Base-by-base conservation (phyloP, 1,284 basidiomycete genomes). In the Tremellales sp. region DNA sequence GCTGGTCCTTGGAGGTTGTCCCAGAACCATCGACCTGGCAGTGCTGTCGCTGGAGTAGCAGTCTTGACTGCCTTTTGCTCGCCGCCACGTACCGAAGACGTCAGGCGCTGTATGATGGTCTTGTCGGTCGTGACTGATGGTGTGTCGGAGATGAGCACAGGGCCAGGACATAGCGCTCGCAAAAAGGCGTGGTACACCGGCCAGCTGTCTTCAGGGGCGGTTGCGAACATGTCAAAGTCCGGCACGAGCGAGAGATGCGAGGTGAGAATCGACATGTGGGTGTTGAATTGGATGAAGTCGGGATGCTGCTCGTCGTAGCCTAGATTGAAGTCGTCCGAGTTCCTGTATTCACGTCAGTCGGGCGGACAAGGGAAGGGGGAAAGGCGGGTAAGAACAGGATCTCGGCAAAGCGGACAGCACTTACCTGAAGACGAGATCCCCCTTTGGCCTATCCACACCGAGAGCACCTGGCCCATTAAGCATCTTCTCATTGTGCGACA, bases 211-310 rank as follows among this genome's bases (percentile, higher is more conserved):
- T 15, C 37, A 21, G 54, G 50, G 5, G 45, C 37, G 0, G 63
- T 57, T 36, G 64, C 60, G 49, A 67, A 67, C 67, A 70, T 67
- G 58, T 70, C 67, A 27, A 58, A 62, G 48, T 70, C 65, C 3
- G 57, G 62, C 10, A 62, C 40, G n/a, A 62, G 47, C 21, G 55
- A 54, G 2, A 65, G 54, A 15, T 67, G 52, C 6, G 52, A 54
- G 4, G 60, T 60, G 17, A 70, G 54, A 13, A 65, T 53, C 3
- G 62, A 39, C 21, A 44, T 53, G 47, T 57, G 53, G 24, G 61
- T 26, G 51, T 70, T 70, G 45, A 54, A 47, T 33, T 60, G 54
- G 29, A 64, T 45, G 44, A 62, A 62, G 13, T 62, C 50, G 19
- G 54, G 43, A 46, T 70, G 64, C 10, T 47, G 43, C 15, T 58